phyloP scores from a whole-genome alignment of 352 stramenopile species.

The Thalassiosira oceanica region DNA sequence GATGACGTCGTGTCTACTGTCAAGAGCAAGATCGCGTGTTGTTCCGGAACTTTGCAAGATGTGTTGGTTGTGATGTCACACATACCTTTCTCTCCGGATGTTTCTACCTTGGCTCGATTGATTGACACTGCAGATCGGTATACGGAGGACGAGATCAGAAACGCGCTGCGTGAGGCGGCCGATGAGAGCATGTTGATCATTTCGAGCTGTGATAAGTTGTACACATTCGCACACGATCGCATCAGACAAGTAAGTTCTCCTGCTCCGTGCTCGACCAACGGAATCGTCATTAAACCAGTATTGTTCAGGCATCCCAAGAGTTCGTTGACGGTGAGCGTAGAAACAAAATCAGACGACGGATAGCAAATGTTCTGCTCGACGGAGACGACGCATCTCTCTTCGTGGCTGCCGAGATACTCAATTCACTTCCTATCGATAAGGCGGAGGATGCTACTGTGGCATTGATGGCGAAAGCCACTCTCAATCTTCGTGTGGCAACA shows the following conservation, averaged over 20 bases:
- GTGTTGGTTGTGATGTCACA: constrained; percentile 13
- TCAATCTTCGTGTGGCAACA: constrained; percentile 18
- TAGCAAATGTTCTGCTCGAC: too few relatives aligned
- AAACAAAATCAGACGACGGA: constrained; percentile 3
- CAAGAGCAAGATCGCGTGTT: constrained; percentile 7
- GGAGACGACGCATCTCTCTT: too few relatives aligned
- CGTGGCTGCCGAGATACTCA: constrained; percentile 26
- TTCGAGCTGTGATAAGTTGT: constrained; percentile 1
- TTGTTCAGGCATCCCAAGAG: constrained; percentile 1
- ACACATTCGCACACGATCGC: constrained; percentile 16
- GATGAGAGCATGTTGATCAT: constrained; percentile 22
- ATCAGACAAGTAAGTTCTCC: constrained; percentile 25
- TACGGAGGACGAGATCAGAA: background rate
- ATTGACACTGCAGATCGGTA: background rate
- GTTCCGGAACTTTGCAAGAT: constrained; percentile 9
- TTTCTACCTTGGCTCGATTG: background rate
- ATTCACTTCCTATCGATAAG: constrained; percentile 11
- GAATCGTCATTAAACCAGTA: too few relatives aligned
- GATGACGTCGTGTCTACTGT: constrained; percentile 21
- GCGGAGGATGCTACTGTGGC: background rate
- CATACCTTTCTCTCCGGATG: constrained; percentile 9
- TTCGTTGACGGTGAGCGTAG: background rate
- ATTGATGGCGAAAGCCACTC: constrained; percentile 5
- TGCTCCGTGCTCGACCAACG: too few relatives aligned
- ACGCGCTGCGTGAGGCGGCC: constrained; percentile 2